Conservation (phyloP, 2,329 filamentous ascomycete genomes). For the Pseudogymnoascus sp. region DNA sequence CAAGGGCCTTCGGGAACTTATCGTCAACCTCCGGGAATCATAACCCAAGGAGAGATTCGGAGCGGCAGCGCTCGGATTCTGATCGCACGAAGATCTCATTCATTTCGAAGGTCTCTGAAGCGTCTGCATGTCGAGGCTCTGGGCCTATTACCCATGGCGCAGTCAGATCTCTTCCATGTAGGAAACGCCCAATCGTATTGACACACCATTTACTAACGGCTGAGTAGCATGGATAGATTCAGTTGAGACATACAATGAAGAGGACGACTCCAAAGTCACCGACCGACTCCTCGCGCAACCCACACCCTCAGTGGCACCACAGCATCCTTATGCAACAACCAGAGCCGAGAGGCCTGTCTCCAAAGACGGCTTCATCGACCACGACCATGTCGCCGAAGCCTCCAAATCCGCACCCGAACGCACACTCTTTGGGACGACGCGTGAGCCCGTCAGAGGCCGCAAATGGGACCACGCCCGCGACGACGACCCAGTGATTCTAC, state of each 20-base stretch:
- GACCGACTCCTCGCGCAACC: conserved; percentile 22
- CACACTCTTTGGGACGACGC: conserved; percentile 27
- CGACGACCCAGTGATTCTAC: conserved; percentile 28
- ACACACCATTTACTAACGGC: conserved; percentile 13
- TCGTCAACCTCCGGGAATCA: neutral
- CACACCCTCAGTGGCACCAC: conserved; percentile 22
- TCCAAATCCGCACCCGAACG: conserved; percentile 23
- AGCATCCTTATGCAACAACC: conserved; percentile 23
- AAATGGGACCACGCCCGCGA: conserved; percentile 31
- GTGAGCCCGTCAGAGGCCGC: conserved; percentile 27
- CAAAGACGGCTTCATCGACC: conserved; percentile 28
- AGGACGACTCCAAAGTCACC: conserved; percentile 16
- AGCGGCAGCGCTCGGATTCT: conserved; percentile 3
- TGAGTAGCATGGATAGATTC: conserved; percentile 29
- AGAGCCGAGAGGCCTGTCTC: conserved; percentile 8
- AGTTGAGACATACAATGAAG: conserved; percentile 24
- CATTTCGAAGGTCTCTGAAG: neutral
- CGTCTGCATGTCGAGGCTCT: neutral
- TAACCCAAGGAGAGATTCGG: neutral
- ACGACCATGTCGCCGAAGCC: conserved; percentile 19
- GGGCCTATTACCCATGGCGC: neutral
- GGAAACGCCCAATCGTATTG: neutral
- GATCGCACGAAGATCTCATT: neutral
- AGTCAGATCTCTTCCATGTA: conserved; percentile 5
- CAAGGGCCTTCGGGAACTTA: neutral